Evolutionary conservation across 106 monocot genomes (phyloP).

Genomic region (Amphibolis antarctica): DNA sequence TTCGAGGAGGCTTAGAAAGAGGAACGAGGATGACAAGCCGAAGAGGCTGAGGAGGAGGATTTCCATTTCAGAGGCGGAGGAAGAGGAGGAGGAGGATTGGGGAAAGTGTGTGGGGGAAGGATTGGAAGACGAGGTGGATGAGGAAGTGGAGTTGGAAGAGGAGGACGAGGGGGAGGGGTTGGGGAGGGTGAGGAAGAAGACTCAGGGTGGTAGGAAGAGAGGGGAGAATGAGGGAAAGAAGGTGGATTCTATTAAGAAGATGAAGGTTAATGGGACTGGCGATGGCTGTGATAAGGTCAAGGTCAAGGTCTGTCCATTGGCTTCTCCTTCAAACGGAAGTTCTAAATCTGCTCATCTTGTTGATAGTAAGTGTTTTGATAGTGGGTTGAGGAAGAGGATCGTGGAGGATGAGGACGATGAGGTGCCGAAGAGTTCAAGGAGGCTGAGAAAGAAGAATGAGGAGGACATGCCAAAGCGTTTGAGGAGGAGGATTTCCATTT

Average conservation of each 20-base stretch:
- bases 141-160: neutral
- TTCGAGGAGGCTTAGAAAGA: constrained; percentile 38
- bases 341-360: neutral
- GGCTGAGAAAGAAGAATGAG: constrained; percentile 29
- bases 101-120: constrained; percentile 36
- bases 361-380: neutral
- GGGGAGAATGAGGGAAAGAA: constrained; percentile 5
- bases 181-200: neutral
- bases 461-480: constrained; percentile 36
- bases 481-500: constrained; percentile 15
- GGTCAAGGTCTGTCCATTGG: neutral
- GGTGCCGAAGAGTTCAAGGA: constrained; percentile 37
- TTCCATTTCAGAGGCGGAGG: neutral
- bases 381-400: constrained; percentile 23
- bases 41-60: constrained; percentile 39
- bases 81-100: constrained; percentile 13
- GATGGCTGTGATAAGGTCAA: neutral
- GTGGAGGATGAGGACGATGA: constrained; percentile 17
- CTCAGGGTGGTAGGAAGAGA: neutral
- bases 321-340: neutral
- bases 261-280: constrained; percentile 8
- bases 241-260: constrained; percentile 30
- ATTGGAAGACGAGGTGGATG: constrained; percentile 17
- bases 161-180: neutral
- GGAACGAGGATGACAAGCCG: constrained; percentile 21